Conservation (phyloP, 2,329 filamentous ascomycete species). For the Monilinia fructigena region DNA sequence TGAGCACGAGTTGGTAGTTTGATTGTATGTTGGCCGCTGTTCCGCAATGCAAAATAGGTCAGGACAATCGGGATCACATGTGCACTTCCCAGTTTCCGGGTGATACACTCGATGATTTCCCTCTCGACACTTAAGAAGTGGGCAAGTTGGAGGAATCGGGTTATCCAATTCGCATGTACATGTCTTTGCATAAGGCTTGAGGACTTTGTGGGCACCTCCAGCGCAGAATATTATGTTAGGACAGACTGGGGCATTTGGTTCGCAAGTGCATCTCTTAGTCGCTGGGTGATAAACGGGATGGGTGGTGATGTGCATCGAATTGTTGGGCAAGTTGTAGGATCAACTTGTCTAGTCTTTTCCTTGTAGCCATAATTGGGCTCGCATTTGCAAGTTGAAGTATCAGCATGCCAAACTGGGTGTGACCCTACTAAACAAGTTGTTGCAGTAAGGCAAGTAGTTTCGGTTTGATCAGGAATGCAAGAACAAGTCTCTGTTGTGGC, state of each 20-base stretch:
- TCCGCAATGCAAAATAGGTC: conserved; percentile 29
- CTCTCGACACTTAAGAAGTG: conserved; percentile 28
- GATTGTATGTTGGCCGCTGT: conserved; percentile 24
- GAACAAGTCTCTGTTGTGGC: conserved; percentile 22
- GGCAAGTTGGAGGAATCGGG: conserved; percentile 25
- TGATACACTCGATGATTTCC: conserved; percentile 29
- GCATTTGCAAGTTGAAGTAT: conserved; percentile 13
- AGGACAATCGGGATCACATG: conserved; percentile 29
- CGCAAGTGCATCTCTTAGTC: conserved; percentile 28
- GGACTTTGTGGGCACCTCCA: conserved; percentile 24
- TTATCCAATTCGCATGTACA: conserved; percentile 29
- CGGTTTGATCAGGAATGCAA: conserved; percentile 17
- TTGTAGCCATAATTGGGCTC: neutral
- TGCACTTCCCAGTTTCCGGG: conserved; percentile 27
- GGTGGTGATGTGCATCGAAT: conserved; percentile 27
- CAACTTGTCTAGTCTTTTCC: neutral
- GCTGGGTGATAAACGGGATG: conserved; percentile 27
- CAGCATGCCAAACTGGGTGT: conserved; percentile 15
- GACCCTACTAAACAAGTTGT: conserved; percentile 6
- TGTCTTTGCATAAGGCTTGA: conserved; percentile 20
- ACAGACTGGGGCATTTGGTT: conserved; percentile 23
- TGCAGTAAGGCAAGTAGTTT: conserved; percentile 17
- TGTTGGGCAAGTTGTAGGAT: conserved; percentile 24
- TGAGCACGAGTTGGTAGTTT: conserved; percentile 26
- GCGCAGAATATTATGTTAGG: conserved; percentile 27